Evolutionary conservation across 345 rosid species (phyloP).

Genomic region (Bretschneidera sinensis): DNA sequence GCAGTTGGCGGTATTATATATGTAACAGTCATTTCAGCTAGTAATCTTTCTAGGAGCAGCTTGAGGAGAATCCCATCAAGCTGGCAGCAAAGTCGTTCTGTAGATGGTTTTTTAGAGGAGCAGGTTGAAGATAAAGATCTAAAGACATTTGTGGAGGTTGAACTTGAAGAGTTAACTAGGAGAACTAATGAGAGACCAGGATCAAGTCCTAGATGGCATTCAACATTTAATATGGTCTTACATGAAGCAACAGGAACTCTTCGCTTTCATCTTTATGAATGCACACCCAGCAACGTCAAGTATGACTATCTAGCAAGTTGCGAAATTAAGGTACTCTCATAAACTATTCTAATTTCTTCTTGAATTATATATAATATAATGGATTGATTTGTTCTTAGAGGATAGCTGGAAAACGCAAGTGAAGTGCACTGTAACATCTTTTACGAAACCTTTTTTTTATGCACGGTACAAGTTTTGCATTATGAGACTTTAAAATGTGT

Average conservation of each 20-base stretch:
- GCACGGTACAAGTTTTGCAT: too few relatives aligned
- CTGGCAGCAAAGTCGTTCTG: slow-evolving; percentile 31
- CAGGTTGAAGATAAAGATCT: slow-evolving; percentile 45
- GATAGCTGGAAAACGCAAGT: slow-evolving; percentile 8
- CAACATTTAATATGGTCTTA: slow-evolving; percentile 88
- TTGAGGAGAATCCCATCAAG: slow-evolving; percentile 64
- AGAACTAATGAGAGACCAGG: slow-evolving; percentile 61
- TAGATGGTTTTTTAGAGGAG: slow-evolving; percentile 32
- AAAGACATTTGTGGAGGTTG: slow-evolving; percentile 88
- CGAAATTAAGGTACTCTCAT: slow-evolving; percentile 70
- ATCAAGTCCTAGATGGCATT: slow-evolving; percentile 67
- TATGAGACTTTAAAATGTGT: too few relatives aligned
- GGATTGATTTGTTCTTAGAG: neutral
- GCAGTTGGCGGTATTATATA: slow-evolving; percentile 75
- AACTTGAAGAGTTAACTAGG: slow-evolving; percentile 76
- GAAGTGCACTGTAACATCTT: too few relatives aligned
- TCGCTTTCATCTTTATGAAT: slow-evolving; percentile 65
- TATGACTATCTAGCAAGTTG: slow-evolving; percentile 72
- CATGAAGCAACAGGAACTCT: slow-evolving; percentile 72
- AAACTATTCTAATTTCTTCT: slow-evolving; percentile 1
- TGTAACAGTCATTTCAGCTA: slow-evolving; percentile 72
- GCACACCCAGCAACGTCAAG: slow-evolving; percentile 56
- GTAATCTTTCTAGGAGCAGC: slow-evolving; percentile 47
- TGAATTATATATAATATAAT: neutral
- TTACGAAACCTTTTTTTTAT: too few relatives aligned